Evolutionary conservation across 2,329 filamentous ascomycete species (phyloP), one percentile per base, ranked within the genome.

Genomic region (Colletotrichum incanum): DNA sequence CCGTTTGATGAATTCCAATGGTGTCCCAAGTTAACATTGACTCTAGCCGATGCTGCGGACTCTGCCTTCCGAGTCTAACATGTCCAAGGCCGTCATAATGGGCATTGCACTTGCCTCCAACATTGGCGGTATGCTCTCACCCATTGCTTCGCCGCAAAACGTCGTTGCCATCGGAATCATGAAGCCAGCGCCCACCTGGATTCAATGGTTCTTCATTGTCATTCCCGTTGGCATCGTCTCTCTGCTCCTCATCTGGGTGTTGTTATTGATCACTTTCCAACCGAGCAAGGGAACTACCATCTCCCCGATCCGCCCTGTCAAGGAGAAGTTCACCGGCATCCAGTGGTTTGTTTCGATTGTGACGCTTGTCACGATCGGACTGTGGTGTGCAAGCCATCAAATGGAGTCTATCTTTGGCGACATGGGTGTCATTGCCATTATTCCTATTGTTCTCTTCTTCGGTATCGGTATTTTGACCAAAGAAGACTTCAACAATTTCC

Each of bases 401-500:
- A 89, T 99, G 9, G 94, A 98, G 79, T 84, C 88, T 73, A 84
- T 96, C 0, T 98, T 99, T 78, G 96, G 96, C 66, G 96, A 99
- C 80, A 99, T 99, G 96, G 96, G 96, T 65, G 95, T 99, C 65
- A 93, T 99, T 52, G 97, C 96, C 71, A 97, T 99, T 79, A 94
- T 99, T 73, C 96, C 96, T 7, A 93, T 99, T 63, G 93, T 97
- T 3, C 87, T 98, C 52, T 99, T 99, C 88, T 99, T 99, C 78
- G 96, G 96, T 66, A 95, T 95, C 2, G 96, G 96, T 14, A 96
- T 98, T 76, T 87, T 99, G 41, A 98, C 95, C 60, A 99, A 98
- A 84, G 96, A 98, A 83, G 96, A 99, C 84, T 99, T 99, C 81
- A 99, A 99, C 86, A 99, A 99, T 82, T 99, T 99, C 82, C 93